A percentile compares a stretch with the other conserved stretches of the same genome.
phyloP scores from a whole-genome alignment of 2,329 filamentous ascomycete species.

The Paracoccidioides brasiliensis region DNA sequence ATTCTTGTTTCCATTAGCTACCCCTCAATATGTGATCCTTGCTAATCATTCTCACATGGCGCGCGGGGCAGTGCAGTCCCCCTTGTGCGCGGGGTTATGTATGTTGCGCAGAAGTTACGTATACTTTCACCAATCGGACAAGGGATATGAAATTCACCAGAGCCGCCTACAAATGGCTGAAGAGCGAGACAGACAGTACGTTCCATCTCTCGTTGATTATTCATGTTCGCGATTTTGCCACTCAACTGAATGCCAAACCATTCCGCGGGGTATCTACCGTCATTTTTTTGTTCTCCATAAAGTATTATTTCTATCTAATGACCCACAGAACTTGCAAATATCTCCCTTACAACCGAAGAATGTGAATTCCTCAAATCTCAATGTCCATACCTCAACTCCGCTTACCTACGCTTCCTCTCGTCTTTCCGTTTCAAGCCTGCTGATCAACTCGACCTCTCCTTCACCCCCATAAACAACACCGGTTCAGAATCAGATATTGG shows the following conservation, averaged over 20 bases:
- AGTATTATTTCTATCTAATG: not conserved
- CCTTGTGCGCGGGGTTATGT: not conserved
- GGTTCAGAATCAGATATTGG: conserved; percentile 55
- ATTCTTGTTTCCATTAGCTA: not conserved
- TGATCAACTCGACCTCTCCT: conserved; percentile 63
- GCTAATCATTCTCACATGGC: not conserved
- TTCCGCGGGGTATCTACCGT: not conserved
- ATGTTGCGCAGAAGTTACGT: conserved; percentile 54
- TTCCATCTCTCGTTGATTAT: conserved; percentile 4
- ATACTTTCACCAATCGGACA: conserved; percentile 90
- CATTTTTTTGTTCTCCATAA: not conserved
- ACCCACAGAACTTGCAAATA: conserved; percentile 63
- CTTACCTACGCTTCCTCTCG: conserved; percentile 70
- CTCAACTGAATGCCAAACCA: no score
- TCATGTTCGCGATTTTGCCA: not conserved
- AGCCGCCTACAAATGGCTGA: conserved; percentile 71
- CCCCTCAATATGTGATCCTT: not conserved
- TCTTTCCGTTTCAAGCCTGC: conserved; percentile 69
- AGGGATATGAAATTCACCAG: conserved; percentile 83
- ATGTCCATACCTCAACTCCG: conserved; percentile 65
- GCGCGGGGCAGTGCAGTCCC: no score
- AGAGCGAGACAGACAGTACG: conserved; percentile 67
- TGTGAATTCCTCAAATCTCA: conserved; percentile 61
- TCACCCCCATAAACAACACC: conserved; percentile 43
- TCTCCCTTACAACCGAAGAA: conserved; percentile 68